Percentiles rank a stretch among this genome's conserved stretches.
phyloP scores from a whole-genome alignment of 768 basidiomycete species.

The Xanthoconium purpureum region DNA sequence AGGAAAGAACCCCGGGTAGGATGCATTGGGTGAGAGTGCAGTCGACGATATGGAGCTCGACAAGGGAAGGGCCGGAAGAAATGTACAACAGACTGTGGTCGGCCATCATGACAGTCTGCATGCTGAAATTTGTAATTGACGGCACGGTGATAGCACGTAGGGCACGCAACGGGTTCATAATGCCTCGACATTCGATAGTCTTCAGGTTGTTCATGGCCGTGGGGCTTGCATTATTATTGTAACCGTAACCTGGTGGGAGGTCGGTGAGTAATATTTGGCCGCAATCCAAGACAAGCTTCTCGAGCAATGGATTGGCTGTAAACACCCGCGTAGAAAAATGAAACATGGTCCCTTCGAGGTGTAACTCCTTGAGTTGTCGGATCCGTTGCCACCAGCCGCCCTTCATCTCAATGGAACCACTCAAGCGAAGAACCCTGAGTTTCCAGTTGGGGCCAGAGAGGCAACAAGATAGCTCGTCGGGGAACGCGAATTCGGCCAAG shows the following conservation, averaged over 20 bases:
- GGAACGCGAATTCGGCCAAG: not conserved
- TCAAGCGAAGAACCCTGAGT: slow-evolving; percentile 26
- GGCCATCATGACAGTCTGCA: slow-evolving; percentile 14
- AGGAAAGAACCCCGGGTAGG: slow-evolving; percentile 33
- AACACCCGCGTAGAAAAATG: slow-evolving; percentile 14
- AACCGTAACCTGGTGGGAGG: no score
- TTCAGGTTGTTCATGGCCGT: slow-evolving; percentile 33
- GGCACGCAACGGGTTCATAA: not conserved
- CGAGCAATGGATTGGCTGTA: slow-evolving; percentile 23
- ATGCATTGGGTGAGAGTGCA: slow-evolving; percentile 32
- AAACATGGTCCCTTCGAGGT: not conserved
- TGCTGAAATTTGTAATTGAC: slow-evolving; percentile 23
- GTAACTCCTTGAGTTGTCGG: slow-evolving; percentile 21
- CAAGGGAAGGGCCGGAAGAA: slow-evolving; percentile 30
- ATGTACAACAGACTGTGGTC: slow-evolving; percentile 24
- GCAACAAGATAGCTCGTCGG: not conserved
- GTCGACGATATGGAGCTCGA: slow-evolving; percentile 37
- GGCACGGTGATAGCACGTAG: slow-evolving; percentile 31
- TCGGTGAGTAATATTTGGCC: no score
- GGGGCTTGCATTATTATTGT: not conserved
- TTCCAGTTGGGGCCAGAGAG: slow-evolving; percentile 21
- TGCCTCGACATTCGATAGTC: slow-evolving; percentile 33
- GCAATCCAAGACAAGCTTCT: slow-evolving; percentile 19
- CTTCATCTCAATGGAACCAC: slow-evolving; percentile 1
- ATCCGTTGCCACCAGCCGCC: slow-evolving; percentile 20